phyloP scores from a whole-genome alignment of 2,329 filamentous ascomycete species.

The Byssoonygena ceratinophila region DNA sequence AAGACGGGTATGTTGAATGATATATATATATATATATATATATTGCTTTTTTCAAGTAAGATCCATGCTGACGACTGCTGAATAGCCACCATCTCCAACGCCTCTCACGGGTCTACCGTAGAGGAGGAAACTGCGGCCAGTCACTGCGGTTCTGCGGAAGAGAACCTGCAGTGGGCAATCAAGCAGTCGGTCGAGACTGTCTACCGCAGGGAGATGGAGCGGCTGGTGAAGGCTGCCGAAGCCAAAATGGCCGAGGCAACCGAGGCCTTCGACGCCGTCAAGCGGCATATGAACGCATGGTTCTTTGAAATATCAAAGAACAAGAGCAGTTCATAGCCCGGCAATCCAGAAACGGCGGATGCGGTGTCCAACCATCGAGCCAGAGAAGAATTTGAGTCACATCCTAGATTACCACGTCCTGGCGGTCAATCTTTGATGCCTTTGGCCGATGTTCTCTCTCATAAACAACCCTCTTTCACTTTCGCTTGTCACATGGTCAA shows the following conservation, averaged over 20 bases:
- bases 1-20: background rate
- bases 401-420: background rate
- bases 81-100: background rate
- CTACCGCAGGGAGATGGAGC: constrained; percentile 48
- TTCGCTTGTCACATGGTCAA: background rate
- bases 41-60: background rate
- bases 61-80: background rate
- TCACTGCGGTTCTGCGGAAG: constrained; percentile 12
- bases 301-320: constrained; percentile 10
- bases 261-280: constrained; percentile 18
- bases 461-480: background rate
- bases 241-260: constrained; percentile 44
- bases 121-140: constrained; percentile 4
- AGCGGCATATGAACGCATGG: constrained; percentile 13
- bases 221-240: constrained; percentile 47
- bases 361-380: background rate
- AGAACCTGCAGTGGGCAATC: constrained; percentile 20
- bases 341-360: background rate
- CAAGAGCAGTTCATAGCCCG: constrained; percentile 7
- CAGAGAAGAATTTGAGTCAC: background rate
- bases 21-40: no score
- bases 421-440: background rate
- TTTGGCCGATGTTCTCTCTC: background rate
- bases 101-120: background rate
- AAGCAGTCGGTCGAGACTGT: constrained; percentile 38